A percentile compares a stretch with the other conserved stretches of the same genome.
Conservation (phyloP, 805 yeast species). For the Suhomyces prunicola region DNA sequence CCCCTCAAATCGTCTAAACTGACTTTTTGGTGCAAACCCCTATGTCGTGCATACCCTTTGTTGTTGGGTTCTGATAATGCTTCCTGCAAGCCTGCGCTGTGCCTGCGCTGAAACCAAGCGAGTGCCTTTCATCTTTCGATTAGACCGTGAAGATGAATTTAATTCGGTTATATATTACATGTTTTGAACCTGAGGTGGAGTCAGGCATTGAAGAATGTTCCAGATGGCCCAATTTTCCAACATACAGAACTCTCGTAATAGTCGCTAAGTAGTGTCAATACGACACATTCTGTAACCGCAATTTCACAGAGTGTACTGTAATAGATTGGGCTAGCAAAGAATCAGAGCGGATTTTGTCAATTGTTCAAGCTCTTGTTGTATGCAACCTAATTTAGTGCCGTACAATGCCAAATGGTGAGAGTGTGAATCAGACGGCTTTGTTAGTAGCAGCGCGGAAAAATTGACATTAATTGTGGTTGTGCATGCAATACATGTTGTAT, state of each 20-base stretch:
- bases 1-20: not conserved
- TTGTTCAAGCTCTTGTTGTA: not conserved
- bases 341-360: not conserved
- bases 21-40: not conserved
- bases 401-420: not conserved
- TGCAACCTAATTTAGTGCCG: not conserved
- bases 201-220: not conserved
- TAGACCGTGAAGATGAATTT: not conserved
- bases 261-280: not conserved
- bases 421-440: not conserved
- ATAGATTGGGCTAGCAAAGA: not conserved
- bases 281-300: not conserved
- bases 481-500: not conserved
- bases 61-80: not conserved
- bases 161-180: not conserved
- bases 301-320: not conserved
- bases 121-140: not conserved
- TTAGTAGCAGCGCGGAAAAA: not conserved
- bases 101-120: not conserved
- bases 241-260: not conserved
- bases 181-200: not conserved
- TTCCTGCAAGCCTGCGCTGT: not conserved
- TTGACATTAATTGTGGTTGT: not conserved
- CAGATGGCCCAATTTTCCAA: not conserved
- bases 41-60: not conserved